phyloP scores from a whole-genome alignment of 2,329 filamentous ascomycete species.

The Hypoxylon sp. region DNA sequence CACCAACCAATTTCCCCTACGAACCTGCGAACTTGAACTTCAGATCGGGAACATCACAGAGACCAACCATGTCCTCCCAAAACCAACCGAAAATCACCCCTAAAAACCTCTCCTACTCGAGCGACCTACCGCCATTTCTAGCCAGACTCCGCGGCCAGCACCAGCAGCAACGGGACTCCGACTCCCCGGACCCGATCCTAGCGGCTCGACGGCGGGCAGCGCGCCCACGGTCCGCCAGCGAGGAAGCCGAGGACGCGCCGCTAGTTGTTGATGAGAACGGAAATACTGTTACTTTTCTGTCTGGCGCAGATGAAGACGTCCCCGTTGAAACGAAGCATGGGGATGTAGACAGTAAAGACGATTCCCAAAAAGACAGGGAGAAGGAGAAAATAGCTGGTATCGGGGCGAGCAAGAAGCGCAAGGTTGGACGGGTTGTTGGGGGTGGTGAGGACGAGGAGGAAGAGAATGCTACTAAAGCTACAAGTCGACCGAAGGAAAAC shows the following conservation, averaged over 20 bases:
- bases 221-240: slow-evolving; percentile 69
- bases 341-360: slow-evolving; percentile 52
- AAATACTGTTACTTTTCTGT: slow-evolving; percentile 67
- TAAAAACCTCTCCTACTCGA: slow-evolving; percentile 77
- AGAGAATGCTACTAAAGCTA: slow-evolving; percentile 32
- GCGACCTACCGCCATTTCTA: slow-evolving; percentile 71
- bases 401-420: slow-evolving; percentile 67
- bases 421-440: slow-evolving; percentile 65
- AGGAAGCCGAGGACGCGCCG: slow-evolving; percentile 82
- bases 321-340: slow-evolving; percentile 28
- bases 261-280: slow-evolving; percentile 80
- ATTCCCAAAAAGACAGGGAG: slow-evolving; percentile 39
- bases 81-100: slow-evolving; percentile 69
- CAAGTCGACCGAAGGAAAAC: slow-evolving; percentile 33
- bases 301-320: slow-evolving; percentile 51
- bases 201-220: slow-evolving; percentile 63
- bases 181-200: slow-evolving; percentile 67
- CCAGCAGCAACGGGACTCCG: slow-evolving; percentile 59
- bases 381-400: slow-evolving; percentile 49
- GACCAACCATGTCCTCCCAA: slow-evolving; percentile 23
- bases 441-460: slow-evolving; percentile 49
- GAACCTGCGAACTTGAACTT: neutral
- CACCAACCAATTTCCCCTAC: neutral
- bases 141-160: slow-evolving; percentile 67
- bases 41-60: too few species aligned